Conservation (phyloP, 2,329 filamentous ascomycete species). For the Hypoxylon sp. region DNA sequence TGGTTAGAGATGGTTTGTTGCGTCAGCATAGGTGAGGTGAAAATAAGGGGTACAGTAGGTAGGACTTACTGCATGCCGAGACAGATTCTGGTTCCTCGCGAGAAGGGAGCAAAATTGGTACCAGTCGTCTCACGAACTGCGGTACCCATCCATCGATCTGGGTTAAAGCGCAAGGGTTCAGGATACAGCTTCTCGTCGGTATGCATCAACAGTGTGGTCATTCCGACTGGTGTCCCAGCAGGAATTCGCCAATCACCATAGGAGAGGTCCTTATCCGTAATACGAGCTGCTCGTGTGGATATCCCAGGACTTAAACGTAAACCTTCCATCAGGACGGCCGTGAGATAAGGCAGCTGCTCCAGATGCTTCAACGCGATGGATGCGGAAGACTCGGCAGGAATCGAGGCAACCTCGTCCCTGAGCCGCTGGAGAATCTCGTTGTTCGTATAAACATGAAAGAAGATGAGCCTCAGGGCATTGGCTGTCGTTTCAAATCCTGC, state of each 20-base stretch:
- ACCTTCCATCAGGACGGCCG: constrained; percentile 55
- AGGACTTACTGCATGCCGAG: constrained; percentile 39
- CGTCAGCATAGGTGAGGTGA: not conserved
- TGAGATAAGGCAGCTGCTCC: constrained; percentile 48
- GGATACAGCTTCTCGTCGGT: constrained; percentile 37
- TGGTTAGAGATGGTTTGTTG: constrained; percentile 4
- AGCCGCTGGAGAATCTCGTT: constrained; percentile 25
- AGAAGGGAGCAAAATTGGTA: constrained; percentile 37
- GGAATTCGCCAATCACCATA: constrained; percentile 37
- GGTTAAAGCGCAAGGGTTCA: constrained; percentile 32
- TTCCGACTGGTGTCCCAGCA: constrained; percentile 41
- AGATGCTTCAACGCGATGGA: constrained; percentile 1
- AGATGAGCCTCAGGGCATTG: constrained; percentile 17
- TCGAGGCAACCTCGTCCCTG: constrained; percentile 6
- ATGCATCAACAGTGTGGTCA: constrained; percentile 40
- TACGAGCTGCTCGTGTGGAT: constrained; percentile 51
- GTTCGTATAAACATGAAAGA: constrained; percentile 32
- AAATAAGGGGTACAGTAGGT: too few species aligned
- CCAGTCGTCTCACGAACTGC: constrained; percentile 8
- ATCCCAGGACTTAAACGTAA: constrained; percentile 54
- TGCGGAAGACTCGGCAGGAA: not conserved
- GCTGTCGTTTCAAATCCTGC: constrained; percentile 9
- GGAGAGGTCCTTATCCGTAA: constrained; percentile 42
- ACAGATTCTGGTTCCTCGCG: constrained; percentile 36
- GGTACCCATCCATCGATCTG: constrained; percentile 40